Evolutionary conservation across 176 grass and related monocot species (phyloP).

Genomic region (Microstegium vimineum): DNA sequence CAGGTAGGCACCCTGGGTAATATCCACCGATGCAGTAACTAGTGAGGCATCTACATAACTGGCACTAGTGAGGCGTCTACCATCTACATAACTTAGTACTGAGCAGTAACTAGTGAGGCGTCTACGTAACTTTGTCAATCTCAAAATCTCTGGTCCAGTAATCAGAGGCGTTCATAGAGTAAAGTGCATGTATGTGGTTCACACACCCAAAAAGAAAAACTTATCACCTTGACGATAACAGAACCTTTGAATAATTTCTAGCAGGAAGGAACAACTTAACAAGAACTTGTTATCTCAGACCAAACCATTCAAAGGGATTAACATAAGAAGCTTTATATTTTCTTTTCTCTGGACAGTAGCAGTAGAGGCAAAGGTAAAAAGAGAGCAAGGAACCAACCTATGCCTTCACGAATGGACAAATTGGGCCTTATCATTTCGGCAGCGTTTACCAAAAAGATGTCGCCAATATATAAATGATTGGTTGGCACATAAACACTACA

Average conservation of each 20-base stretch:
- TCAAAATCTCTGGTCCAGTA: not conserved
- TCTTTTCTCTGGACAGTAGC: not conserved
- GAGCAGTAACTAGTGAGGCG: not conserved
- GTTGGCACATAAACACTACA: conserved; percentile 97
- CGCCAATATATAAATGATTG: conserved; percentile 97
- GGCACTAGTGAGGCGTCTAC: too few species aligned
- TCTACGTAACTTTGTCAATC: not conserved
- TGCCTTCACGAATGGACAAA: conserved; percentile 90
- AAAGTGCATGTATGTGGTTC: not conserved
- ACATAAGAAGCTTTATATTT: not conserved
- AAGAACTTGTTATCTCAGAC: not conserved
- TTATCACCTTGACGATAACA: not conserved
- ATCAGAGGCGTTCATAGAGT: not conserved
- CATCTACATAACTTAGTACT: too few species aligned
- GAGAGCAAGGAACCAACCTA: conserved; percentile 55
- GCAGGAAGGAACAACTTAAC: not conserved
- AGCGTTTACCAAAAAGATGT: conserved; percentile 94
- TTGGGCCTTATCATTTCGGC: conserved; percentile 92
- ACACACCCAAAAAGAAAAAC: not conserved
- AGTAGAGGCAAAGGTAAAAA: not conserved
- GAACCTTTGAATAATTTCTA: not conserved
- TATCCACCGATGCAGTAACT: too few species aligned
- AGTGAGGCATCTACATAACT: too few species aligned
- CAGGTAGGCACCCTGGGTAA: too few species aligned
- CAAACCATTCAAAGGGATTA: not conserved